Evolutionary conservation across 768 basidiomycete genomes (phyloP), one percentile per base, ranked within the genome.

Genomic region (Chalciporus pseudorubinellus): DNA sequence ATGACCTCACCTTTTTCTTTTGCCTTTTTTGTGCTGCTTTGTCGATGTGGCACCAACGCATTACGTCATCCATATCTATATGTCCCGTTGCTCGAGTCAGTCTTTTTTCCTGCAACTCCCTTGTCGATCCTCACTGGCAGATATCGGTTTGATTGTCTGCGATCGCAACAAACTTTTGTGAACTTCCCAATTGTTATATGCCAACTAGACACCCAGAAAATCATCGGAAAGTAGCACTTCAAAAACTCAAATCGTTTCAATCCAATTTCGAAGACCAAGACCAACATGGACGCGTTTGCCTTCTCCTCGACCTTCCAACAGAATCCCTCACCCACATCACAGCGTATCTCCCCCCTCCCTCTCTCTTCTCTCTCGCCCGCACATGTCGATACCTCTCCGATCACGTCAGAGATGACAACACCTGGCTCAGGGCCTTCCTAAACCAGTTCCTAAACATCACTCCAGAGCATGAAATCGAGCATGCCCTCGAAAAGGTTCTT

Each of bases 251-350:
- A 59, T 46, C 56, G 51, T 56, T 60, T 39, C 61, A 48, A 14
- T 42, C 26, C 6, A 7, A 5, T 59, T n/a, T n/a, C n/a, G n/a
- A n/a, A n/a, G n/a, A n/a, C n/a, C 52, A 64, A 29, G 52, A 66
- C 56, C 51, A 82, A 69, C 61, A 77, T 86, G 85, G 83, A 80
- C 74, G 61, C 63, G 39, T 53, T 50, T 61, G 61, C 43, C 66
- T 75, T 43, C 66, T 83, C 50, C 78, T 83, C 63, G 71, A 71
- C 57, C 60, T 89, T 46, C 88, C 89, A 39, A 63, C 74, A 42
- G 89, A 92, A 60, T 85, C 83, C 24, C 85, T 92, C 70, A 82
- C 83, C 28, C 85, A 87, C 50, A 77, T 92, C 70, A 87, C 89
- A 10, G 77, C 87, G 9, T 81, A 83, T 66, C 81, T 92, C 48